phyloP scores from a whole-genome alignment of 495 filamentous ascomycete species.

The Penicillium egyptiacum region DNA sequence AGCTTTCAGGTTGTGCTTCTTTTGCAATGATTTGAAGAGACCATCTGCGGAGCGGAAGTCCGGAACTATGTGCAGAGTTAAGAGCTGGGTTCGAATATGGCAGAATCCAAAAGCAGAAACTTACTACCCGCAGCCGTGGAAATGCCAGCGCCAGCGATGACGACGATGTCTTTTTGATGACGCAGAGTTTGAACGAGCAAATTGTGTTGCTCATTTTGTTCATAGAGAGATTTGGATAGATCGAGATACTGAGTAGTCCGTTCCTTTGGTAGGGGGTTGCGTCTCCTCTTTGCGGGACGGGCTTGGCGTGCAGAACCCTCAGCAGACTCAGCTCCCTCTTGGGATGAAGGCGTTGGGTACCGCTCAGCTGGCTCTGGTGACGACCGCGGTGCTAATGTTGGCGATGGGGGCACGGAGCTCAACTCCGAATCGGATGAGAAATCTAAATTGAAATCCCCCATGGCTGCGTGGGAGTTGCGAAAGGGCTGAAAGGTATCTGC shows the following conservation, averaged over 20 bases:
- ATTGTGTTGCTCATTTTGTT: slow-evolving; percentile 60
- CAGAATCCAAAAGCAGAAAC: slow-evolving; percentile 57
- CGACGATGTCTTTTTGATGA: slow-evolving; percentile 91
- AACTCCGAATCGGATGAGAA: slow-evolving; percentile 54
- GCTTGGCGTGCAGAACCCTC: slow-evolving; percentile 52
- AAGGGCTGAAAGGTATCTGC: slow-evolving; percentile 10
- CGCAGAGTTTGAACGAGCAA: slow-evolving; percentile 73
- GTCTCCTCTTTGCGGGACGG: slow-evolving; percentile 71
- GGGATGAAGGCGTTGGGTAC: slow-evolving; percentile 58
- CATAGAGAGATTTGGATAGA: slow-evolving; percentile 50
- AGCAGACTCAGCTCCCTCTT: slow-evolving; percentile 35
- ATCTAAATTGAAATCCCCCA: slow-evolving; percentile 35
- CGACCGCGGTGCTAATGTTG: slow-evolving; percentile 41
- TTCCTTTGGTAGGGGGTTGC: slow-evolving; percentile 65
- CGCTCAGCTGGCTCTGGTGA: slow-evolving; percentile 55
- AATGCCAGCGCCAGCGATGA: slow-evolving; percentile 94
- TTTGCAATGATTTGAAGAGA: slow-evolving; percentile 78
- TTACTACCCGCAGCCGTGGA: slow-evolving; percentile 94
- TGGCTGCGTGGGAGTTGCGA: slow-evolving; percentile 18
- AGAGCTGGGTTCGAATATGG: slow-evolving; percentile 50
- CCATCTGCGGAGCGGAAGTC: slow-evolving; percentile 92
- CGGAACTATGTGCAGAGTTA: slow-evolving; percentile 61
- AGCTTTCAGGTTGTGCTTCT: slow-evolving; percentile 84
- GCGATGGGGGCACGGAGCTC: slow-evolving; percentile 48
- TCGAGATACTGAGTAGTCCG: slow-evolving; percentile 77